Base-by-base conservation (phyloP, 352 stramenopile genomes). In the Aphanomyces stellatus region DNA sequence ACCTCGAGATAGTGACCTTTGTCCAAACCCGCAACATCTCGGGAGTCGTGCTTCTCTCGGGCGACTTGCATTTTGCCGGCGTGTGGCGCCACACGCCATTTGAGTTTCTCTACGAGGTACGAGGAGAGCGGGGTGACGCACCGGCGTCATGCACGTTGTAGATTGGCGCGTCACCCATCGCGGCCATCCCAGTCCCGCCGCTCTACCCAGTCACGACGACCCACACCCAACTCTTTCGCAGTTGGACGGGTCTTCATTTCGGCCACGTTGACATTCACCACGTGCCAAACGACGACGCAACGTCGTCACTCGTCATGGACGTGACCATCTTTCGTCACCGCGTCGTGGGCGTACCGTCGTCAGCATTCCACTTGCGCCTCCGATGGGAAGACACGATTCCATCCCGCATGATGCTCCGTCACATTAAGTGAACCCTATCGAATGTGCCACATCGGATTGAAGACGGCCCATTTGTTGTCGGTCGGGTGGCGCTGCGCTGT, bases 11-110 rank as follows among this genome's bases (percentile, higher is more conserved):
- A 13, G 41, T 51, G 22, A 13, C 22, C 22, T 33, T 24, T 37
- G 40, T 64, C 22, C 0, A 51, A 1, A n/a, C n/a, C 0, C 35
- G 31, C 37, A 64, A 64, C 37, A 46, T 64, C 31, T 64, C 55
- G 40, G 55, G 55, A 2, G 55, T 64, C 10, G 55, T 64, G 4
- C 13, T 64, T 31, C 55, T 64, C 34, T 64, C 55, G 33, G 55
- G 55, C 1, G 55, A 64, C 31, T 49, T 64, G 55, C 55, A 64
- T 46, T 64, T 43, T 43, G 34, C 55, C 8, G 55, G 55, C 35
- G 33, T 64, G 11, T 64, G 24, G 6, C 55, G 51, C 8, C 55
- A 64, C 35, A 27, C 33, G 22, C 33, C 34, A 17, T 64, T 48
- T 24, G 19, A 24, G 2, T 64, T 64, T 33, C 35, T 64, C 22